Conservation (phyloP, 345 rosid species). For the Pelargonium nanum region DNA sequence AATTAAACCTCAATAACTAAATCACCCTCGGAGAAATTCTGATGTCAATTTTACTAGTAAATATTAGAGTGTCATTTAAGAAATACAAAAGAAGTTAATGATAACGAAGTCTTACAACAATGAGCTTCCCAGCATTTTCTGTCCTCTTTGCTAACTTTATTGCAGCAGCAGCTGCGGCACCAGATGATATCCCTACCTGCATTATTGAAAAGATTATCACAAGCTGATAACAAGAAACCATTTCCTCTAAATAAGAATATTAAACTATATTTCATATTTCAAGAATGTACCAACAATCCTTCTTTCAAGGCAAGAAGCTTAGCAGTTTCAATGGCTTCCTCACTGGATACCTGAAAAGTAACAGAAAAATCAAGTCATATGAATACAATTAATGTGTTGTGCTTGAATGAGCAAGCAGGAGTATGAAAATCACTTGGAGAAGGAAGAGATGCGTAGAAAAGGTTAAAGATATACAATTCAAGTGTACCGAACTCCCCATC, state of each 20-base stretch:
- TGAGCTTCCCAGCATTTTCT: slow-evolving; percentile 42
- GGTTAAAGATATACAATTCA: too few species aligned
- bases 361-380: not conserved
- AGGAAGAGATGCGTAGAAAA: too few species aligned
- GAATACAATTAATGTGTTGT: not conserved
- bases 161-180: slow-evolving; percentile 51
- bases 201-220: not conserved
- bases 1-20: too few species aligned
- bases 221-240: not conserved
- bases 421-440: not conserved
- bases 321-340: slow-evolving; percentile 46
- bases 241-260: not conserved
- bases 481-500: too few species aligned
- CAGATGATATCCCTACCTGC: slow-evolving; percentile 53
- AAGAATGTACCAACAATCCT: slow-evolving; percentile 43
- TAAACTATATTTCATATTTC: too few species aligned
- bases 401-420: not conserved
- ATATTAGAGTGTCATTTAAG: not conserved
- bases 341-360: slow-evolving; percentile 41
- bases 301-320: slow-evolving; percentile 49
- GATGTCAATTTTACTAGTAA: not conserved
- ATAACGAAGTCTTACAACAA: slow-evolving; percentile 31
- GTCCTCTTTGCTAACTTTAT: slow-evolving; percentile 41
- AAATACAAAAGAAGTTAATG: not conserved
- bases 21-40: not conserved